Evolutionary conservation across 129 eudicot species (phyloP), one percentile per base, ranked within the genome.

Genomic region (Chrysanthemum lavandulifolium): DNA sequence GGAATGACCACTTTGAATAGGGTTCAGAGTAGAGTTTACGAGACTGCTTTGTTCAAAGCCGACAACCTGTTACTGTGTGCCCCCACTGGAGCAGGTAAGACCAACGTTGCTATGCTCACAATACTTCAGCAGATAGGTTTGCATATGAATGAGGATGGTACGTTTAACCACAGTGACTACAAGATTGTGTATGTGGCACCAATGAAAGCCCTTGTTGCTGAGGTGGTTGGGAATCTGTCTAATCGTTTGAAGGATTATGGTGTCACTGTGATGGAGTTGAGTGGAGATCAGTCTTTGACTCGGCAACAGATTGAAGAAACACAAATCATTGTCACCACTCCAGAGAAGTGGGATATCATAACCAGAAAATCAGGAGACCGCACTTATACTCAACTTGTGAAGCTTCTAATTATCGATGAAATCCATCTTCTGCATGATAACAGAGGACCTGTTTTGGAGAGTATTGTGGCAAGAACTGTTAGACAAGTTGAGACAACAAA

Each of bases 141-240:
- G 82, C 82, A 93, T 68, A 87, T 78, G 88, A 86, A 86, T 53
- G 91, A 74, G 18, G 97, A 90, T 68, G 91, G 93, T 31, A 71
- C 97, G 1, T 82, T 86, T 45, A 86, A 88, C 73, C 98, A 84
- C 71, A 83, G 77, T 68, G 82, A 88, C 72, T 90, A 87, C 84
- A 94, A 90, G 85, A 90, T 94, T 63, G 97, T 94, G 55, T 94
- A 94, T 71, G 97, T 94, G 79, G 99, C 97, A 47, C 97, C 99
- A 53, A 94, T 90, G 97, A 94, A 90, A 72, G 98, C 97, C 19
- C 93, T 94, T 62, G 98, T 94, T 49, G 96, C 95, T 21, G 98
- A 93, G 81, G 92, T 93, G 15, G 98, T 93, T 10, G 98, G 96
- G 18, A 94, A 90, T 51, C 65, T 94, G 49, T 90, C 99, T 47